Evolutionary conservation across 805 yeast genomes (phyloP), one percentile per base, ranked within the genome.

Genomic region (Priceomyces carsonii): DNA sequence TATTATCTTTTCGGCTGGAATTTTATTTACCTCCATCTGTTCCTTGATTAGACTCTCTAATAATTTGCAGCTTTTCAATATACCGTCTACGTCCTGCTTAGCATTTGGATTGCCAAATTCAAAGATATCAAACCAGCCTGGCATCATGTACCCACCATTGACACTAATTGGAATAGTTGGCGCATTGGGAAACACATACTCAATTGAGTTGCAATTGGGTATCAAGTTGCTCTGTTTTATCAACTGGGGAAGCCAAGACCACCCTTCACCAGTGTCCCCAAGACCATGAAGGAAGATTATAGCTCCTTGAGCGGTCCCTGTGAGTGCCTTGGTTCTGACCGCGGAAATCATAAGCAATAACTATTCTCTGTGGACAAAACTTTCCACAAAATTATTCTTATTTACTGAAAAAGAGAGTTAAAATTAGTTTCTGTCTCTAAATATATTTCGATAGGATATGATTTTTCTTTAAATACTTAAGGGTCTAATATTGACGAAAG

Each of bases 181-280:
- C 0, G 99, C 97, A 54, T 83, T 81, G 4, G 99, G 99, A 49
- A 93, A 86, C n/a, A 90, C 73, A 50, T 84, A 89, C 47, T 81
- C 82, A 45, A 63, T 60, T 14, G 55, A 42, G 3, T 61, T 63
- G 75, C 72, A 47, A 73, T 79, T 46, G 63, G 69, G 49, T 73
- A 82, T 13, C 56, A 72, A 14, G 33, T 51, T 60, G 3, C 61
- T 40, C 39, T 60, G 63, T 15, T 70, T 71, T 17, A 85, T 72
- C 35, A 78, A 63, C 25, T 80, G 82, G 3, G 93, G 85, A 26
- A 91, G 63, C 68, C 86, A 87, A 29, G 77, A 69, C 96, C 96
- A 91, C 1, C 97, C 97, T 12, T 72, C 69, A 4, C 96, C 97
- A 0, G 87, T 59, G 57, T 91, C 98, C 7, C 99, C 99, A 12